These are phyloP conservation scores for Verticillium dahliae DNA, from an alignment of 2,329 filamentous ascomycete species.

Conservation along the genomic window DNA sequence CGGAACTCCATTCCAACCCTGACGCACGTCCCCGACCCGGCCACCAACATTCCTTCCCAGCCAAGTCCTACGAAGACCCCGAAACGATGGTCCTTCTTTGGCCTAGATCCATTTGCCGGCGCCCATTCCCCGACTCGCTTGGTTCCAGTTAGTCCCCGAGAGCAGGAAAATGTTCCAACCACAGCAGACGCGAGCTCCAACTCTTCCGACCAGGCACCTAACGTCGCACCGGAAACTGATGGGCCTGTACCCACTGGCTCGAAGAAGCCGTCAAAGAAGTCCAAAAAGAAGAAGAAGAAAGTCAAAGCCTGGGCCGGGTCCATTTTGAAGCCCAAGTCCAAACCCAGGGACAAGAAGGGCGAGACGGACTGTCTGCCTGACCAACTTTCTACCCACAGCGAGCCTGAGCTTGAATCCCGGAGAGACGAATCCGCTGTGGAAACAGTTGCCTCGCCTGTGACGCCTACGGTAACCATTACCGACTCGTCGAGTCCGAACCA, in stretches of 20 bases:
- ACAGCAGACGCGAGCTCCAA: constrained; percentile 19
- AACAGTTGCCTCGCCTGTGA: constrained; percentile 20
- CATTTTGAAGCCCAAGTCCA: constrained; percentile 58
- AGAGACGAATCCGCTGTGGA: constrained; percentile 17
- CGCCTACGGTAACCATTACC: constrained; percentile 34
- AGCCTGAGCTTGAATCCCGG: constrained; percentile 14
- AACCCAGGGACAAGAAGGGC: constrained; percentile 32
- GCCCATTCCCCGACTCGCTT: constrained; percentile 4
- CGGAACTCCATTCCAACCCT: constrained; percentile 56
- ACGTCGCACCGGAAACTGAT: constrained; percentile 15
- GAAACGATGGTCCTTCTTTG: constrained; percentile 58
- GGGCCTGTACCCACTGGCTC: constrained; percentile 18
- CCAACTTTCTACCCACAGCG: background rate
- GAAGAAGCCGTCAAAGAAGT: constrained; percentile 23
- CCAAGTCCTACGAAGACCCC: constrained; percentile 44
- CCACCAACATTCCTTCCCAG: constrained; percentile 26
- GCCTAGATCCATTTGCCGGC: constrained; percentile 46
- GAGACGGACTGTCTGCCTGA: background rate
- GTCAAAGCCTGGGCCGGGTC: constrained; percentile 68
- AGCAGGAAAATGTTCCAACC: background rate
- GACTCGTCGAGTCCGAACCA: constrained; percentile 25
- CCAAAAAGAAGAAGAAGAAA: constrained; percentile 59
- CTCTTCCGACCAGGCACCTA: constrained; percentile 28
- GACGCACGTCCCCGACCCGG: constrained; percentile 29
- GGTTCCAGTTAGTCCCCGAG: background rate